Evolutionary conservation across 345 rosid genomes (phyloP).

Genomic region (Boechera divaricarpa): DNA sequence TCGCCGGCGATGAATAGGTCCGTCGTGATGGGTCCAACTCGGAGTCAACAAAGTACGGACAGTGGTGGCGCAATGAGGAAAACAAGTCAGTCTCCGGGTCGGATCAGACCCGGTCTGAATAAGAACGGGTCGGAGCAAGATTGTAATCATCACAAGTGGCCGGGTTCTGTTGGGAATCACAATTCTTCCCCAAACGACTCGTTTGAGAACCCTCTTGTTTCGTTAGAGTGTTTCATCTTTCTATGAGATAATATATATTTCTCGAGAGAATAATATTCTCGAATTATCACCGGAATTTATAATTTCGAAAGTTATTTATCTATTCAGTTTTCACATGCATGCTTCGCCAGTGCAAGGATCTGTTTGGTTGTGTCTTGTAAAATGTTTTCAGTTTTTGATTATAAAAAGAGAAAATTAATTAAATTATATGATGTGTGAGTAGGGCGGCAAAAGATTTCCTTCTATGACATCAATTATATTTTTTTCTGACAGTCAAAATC

Average conservation of each 20-base stretch:
- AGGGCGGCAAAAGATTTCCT: constrained; percentile 44
- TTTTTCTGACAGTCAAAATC: constrained; percentile 35
- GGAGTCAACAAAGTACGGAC: constrained; percentile 9
- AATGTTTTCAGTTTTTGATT: neutral
- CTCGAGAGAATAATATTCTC: constrained; percentile 11
- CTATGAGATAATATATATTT: constrained; percentile 45
- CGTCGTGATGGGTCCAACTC: constrained; percentile 29
- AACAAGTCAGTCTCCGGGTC: constrained; percentile 68
- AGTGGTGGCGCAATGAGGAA: constrained; percentile 56
- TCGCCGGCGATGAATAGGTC: constrained; percentile 73
- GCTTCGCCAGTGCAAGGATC: neutral
- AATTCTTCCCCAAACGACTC: constrained; percentile 51
- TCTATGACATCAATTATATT: constrained; percentile 33
- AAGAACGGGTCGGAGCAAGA: constrained; percentile 41
- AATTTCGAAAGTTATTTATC: constrained; percentile 4
- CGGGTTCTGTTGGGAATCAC: neutral
- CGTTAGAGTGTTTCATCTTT: constrained; percentile 89
- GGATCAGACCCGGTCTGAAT: constrained; percentile 48
- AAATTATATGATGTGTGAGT: constrained; percentile 20
- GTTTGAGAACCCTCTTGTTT: constrained; percentile 83
- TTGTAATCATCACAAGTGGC: constrained; percentile 18
- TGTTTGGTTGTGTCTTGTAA: constrained; percentile 24
- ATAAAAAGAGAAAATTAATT: neutral
- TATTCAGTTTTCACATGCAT: neutral
- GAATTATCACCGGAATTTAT: constrained; percentile 5